A percentile compares a stretch with the other conserved stretches of the same genome.
Conservation (phyloP, 2,329 filamentous ascomycete species). For the Pestalotiopsis sp. region DNA sequence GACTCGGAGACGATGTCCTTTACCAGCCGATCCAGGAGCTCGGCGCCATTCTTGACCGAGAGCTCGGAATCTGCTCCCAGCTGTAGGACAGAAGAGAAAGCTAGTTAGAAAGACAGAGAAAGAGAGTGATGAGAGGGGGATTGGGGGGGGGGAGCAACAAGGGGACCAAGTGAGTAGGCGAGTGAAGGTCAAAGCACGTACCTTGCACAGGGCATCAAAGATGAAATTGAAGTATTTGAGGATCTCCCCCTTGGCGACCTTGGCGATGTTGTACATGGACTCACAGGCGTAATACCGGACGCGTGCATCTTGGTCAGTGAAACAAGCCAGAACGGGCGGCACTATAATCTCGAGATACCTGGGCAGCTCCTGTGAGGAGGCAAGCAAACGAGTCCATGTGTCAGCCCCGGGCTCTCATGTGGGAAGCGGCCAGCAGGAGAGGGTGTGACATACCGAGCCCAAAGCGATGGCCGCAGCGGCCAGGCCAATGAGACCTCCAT, state of each 20-base stretch:
- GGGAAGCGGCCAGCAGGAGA: background rate
- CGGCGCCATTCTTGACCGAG: constrained; percentile 96
- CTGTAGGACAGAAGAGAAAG: constrained; percentile 41
- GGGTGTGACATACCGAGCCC: constrained; percentile 68
- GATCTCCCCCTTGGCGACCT: constrained; percentile 97
- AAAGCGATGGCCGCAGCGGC: constrained; percentile 95
- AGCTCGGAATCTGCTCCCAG: constrained; percentile 93
- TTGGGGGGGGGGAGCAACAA: background rate
- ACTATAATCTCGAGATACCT: constrained; percentile 92
- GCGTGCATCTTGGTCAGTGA: constrained; percentile 95
- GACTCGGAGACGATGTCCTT: constrained; percentile 97
- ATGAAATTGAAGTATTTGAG: constrained; percentile 97
- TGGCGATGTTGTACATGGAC: constrained; percentile 99
- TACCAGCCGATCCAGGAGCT: constrained; percentile 88
- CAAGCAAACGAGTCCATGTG: background rate
- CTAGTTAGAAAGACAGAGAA: background rate
- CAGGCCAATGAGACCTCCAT: constrained; percentile 92
- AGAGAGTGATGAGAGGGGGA: background rate
- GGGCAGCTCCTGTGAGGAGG: constrained; percentile 70
- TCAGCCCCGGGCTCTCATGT: background rate
- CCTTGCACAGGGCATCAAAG: constrained; percentile 96
- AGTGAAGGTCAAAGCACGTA: constrained; percentile 37
- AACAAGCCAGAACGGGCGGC: constrained; percentile 93
- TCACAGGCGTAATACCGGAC: constrained; percentile 98
- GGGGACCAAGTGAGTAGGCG: background rate